Base-by-base conservation (phyloP, 169 alveolate genomes). In the Ichthyophthirius multifiliis region DNA sequence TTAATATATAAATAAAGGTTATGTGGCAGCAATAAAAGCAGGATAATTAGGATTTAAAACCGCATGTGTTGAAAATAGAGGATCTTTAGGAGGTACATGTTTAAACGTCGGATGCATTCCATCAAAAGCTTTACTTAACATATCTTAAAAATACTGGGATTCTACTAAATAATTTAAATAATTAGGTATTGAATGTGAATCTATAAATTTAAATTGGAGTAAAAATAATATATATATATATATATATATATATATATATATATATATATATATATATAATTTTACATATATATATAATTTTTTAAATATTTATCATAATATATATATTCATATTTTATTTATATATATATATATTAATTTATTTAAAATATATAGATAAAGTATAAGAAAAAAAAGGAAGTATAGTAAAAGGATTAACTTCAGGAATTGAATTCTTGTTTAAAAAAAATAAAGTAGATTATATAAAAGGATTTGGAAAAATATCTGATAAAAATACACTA, bases 81-180 rank as follows among this genome's bases (percentile, higher is more conserved):
- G 96, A n/a, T 82, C 97, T 6, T 90, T 96, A 7, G 99, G 99
- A 23, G 99, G 99, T 23, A 98, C 99, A 1, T 98, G 99, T 88
- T 95, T 98, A 43, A 98, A 98, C 85, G 99, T 98, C 34, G 99
- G 99, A 1, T 98, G 99, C 86, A 98, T 98, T 67, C 99, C 99
- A 5, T 96, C 99, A 31, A 98, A 98, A 85, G 96, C 98, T 43
- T 90, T 97, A 75, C 95, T 97, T 27, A 96, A 95, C 83, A 95
- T 97, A 35, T 93, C 98, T 18, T 98, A 97, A 88, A 92, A 97
- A 74, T 95, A 89, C 90, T 92, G 93, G 55, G 95, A 91, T 46
- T 95, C 96, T n/a, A 65, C 77, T 43, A 83, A 89, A 18, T 86
- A 88, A 32, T 95, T 93, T 76, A 77, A 71, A 47, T 87, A 82